These are phyloP conservation scores for Globisporangium canariense DNA, from an alignment of 352 stramenopile species.

Conservation along the genomic window DNA sequence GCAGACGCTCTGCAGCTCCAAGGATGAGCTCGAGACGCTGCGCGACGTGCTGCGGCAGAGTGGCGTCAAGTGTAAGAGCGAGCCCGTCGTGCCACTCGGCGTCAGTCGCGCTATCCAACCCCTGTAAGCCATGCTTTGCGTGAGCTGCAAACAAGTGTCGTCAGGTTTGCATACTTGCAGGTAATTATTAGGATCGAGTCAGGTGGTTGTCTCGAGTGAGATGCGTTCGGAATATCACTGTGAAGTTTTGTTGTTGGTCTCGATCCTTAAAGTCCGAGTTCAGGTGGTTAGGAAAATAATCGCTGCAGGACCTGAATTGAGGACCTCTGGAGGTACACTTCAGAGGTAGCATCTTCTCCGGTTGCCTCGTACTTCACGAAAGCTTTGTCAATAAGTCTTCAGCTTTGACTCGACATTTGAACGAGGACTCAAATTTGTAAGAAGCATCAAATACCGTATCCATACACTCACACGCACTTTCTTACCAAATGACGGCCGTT, in stretches of 20 bases:
- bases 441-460: not conserved
- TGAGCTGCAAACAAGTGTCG: not conserved
- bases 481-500: not conserved
- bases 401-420: no score
- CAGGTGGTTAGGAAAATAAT: no score
- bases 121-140: conserved; percentile 22
- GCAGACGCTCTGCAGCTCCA: conserved; percentile 74
- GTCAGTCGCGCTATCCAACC: conserved; percentile 60
- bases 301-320: not conserved
- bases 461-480: not conserved
- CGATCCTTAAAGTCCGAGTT: no score
- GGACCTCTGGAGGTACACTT: no score
- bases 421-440: not conserved
- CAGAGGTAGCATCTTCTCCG: not conserved
- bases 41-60: conserved; percentile 33
- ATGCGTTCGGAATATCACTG: no score
- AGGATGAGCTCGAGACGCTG: conserved; percentile 56
- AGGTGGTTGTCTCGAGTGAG: no score
- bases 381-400: no score
- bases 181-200: not conserved
- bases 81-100: conserved; percentile 29
- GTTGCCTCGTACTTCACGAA: no score
- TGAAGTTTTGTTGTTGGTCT: not conserved
- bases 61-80: conserved; percentile 29
- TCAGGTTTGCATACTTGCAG: not conserved